phyloP scores from a whole-genome alignment of 2,329 filamentous ascomycete genomes.

The Trichophyton schoenleinii region DNA sequence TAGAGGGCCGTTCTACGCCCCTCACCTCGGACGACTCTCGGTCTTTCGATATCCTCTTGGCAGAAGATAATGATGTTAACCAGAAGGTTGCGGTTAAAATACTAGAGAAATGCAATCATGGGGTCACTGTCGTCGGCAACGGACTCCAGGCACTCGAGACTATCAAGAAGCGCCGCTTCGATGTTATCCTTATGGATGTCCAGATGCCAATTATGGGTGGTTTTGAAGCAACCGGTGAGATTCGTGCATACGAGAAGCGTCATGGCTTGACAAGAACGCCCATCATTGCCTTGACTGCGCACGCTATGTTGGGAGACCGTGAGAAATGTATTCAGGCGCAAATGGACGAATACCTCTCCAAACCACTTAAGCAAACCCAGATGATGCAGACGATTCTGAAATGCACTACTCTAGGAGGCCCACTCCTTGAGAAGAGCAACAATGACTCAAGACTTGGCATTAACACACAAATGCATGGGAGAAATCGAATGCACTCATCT shows the following conservation, averaged over 20 bases:
- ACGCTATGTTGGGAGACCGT: slow-evolving; percentile 96
- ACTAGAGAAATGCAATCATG: slow-evolving; percentile 77
- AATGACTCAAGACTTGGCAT: slow-evolving; percentile 21
- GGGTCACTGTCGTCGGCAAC: slow-evolving; percentile 70
- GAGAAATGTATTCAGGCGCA: slow-evolving; percentile 97
- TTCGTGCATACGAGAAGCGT: slow-evolving; percentile 82
- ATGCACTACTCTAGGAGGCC: slow-evolving; percentile 71
- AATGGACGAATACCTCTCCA: slow-evolving; percentile 98
- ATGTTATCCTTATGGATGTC: slow-evolving; percentile 97
- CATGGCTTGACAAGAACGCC: slow-evolving; percentile 72
- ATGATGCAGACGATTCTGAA: slow-evolving; percentile 96
- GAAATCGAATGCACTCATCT: not conserved
- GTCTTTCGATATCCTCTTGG: slow-evolving; percentile 87
- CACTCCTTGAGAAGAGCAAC: slow-evolving; percentile 29
- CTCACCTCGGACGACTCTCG: slow-evolving; percentile 86
- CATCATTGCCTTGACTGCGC: slow-evolving; percentile 91
- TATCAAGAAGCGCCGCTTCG: slow-evolving; percentile 84
- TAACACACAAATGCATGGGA: not conserved
- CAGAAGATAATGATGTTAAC: slow-evolving; percentile 96
- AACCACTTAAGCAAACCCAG: slow-evolving; percentile 91
- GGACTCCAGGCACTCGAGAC: slow-evolving; percentile 84
- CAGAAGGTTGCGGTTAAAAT: slow-evolving; percentile 94
- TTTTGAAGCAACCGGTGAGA: slow-evolving; percentile 93
- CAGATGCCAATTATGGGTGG: slow-evolving; percentile 99
- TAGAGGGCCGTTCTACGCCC: slow-evolving; percentile 85